Conservation (phyloP, 2,329 filamentous ascomycete species). For the Scleromitrula shiraiana region DNA sequence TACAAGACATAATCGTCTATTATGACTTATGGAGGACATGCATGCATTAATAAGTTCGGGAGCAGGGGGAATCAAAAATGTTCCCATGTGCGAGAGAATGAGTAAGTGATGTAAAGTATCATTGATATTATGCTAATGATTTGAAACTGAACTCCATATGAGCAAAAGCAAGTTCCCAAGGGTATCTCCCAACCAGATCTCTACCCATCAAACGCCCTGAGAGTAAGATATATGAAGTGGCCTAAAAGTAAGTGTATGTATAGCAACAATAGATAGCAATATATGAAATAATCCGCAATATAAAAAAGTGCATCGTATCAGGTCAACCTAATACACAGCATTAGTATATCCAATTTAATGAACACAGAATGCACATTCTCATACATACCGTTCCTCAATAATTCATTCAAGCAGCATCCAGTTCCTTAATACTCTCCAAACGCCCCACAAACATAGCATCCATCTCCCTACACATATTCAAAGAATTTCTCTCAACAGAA, state of each 20-base stretch:
- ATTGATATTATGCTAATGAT: constrained; percentile 6
- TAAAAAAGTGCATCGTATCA: too few relatives aligned
- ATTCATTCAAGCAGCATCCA: background rate
- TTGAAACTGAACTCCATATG: too few relatives aligned
- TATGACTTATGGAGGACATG: background rate
- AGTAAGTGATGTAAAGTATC: too few relatives aligned
- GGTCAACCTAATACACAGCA: too few relatives aligned
- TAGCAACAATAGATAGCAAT: constrained; percentile 22
- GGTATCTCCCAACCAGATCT: constrained; percentile 18
- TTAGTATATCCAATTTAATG: background rate
- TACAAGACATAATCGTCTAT: too few relatives aligned
- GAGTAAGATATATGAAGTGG: constrained; percentile 17
- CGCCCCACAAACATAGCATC: constrained; percentile 21
- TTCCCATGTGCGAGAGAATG: too few relatives aligned
- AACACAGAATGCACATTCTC: background rate
- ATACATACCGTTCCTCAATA: background rate
- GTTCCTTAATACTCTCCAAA: constrained; percentile 17
- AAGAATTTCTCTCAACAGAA: constrained; percentile 19
- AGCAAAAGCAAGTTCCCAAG: constrained; percentile 10
- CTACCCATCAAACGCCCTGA: constrained; percentile 9
- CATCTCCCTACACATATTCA: constrained; percentile 23
- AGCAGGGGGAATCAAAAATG: too few relatives aligned
- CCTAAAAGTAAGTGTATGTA: constrained; percentile 13
- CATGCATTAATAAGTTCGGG: too few relatives aligned
- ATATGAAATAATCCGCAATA: background rate